phyloP scores from a whole-genome alignment of 257 asterid genomes.

The Verbena officinalis region DNA sequence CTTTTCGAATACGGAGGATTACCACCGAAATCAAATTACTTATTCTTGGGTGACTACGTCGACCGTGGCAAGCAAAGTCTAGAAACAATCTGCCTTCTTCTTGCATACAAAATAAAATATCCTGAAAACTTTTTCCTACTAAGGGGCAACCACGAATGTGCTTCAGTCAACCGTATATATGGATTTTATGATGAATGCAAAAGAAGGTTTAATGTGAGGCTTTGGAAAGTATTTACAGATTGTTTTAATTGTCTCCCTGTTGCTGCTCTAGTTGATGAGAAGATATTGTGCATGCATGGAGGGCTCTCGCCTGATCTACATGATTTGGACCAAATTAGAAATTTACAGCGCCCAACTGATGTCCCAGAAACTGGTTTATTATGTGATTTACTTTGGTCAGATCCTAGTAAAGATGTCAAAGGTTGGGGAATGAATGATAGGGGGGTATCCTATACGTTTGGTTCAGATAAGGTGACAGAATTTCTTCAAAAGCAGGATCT shows the following conservation, averaged over 20 bases:
- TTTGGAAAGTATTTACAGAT: constrained; percentile 74
- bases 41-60: constrained; percentile 75
- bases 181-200: constrained; percentile 80
- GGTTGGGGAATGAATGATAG: constrained; percentile 77
- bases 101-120: constrained; percentile 69
- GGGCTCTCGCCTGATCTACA: constrained; percentile 74
- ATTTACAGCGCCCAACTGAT: constrained; percentile 64
- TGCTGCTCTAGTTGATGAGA: constrained; percentile 70
- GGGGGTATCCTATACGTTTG: constrained; percentile 75
- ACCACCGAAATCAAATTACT: constrained; percentile 69
- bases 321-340: constrained; percentile 64
- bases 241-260: constrained; percentile 77
- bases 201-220: constrained; percentile 59
- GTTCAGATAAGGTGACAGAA: constrained; percentile 66
- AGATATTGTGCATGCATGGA: constrained; percentile 84
- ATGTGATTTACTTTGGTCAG: constrained; percentile 79
- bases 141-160: constrained; percentile 80
- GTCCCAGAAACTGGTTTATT: constrained; percentile 72
- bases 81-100: constrained; percentile 74
- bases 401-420: constrained; percentile 66
- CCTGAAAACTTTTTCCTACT: constrained; percentile 73
- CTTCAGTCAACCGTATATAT: constrained; percentile 68
- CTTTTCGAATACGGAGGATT: constrained; percentile 73
- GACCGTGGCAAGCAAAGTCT: constrained; percentile 85
- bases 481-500: constrained; percentile 77